Conservation (phyloP, 2,329 filamentous ascomycete species). For the Calonectria pteridis region DNA sequence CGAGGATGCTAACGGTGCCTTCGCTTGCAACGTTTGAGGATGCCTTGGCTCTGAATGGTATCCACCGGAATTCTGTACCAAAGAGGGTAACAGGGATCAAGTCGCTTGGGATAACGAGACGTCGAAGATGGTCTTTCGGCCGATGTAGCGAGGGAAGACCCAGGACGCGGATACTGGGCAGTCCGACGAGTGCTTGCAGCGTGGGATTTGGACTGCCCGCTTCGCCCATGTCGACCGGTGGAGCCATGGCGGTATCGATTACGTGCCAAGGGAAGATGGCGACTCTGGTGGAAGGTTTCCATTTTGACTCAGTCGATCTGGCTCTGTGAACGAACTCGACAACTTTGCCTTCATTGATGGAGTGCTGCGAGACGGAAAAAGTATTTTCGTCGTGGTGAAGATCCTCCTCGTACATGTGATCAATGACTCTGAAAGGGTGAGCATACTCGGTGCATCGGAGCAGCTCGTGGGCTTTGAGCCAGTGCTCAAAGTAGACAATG, state of each 20-base stretch:
- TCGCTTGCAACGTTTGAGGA: not conserved
- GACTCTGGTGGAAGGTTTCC: not conserved
- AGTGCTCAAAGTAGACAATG: not conserved
- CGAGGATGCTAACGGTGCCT: not conserved
- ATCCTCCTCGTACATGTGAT: not conserved
- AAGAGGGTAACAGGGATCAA: not conserved
- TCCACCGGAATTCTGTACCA: not conserved
- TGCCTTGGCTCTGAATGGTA: no score
- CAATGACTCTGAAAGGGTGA: not conserved
- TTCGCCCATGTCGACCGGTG: not conserved
- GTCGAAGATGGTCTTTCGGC: not conserved
- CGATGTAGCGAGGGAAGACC: not conserved
- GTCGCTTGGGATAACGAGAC: not conserved
- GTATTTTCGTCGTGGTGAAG: no score
- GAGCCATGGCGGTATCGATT: not conserved
- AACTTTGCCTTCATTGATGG: not conserved
- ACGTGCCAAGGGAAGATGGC: not conserved
- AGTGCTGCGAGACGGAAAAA: not conserved
- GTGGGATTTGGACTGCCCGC: not conserved
- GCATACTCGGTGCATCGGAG: not conserved
- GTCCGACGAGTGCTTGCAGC: not conserved
- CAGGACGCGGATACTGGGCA: not conserved
- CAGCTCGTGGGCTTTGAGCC: not conserved
- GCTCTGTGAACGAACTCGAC: not conserved
- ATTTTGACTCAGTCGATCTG: not conserved